Percentiles rank a stretch among this genome's conserved stretches.
These are phyloP conservation scores for Hibiscus mutabilis DNA, from an alignment of 345 rosid species.

Conservation along the genomic window DNA sequence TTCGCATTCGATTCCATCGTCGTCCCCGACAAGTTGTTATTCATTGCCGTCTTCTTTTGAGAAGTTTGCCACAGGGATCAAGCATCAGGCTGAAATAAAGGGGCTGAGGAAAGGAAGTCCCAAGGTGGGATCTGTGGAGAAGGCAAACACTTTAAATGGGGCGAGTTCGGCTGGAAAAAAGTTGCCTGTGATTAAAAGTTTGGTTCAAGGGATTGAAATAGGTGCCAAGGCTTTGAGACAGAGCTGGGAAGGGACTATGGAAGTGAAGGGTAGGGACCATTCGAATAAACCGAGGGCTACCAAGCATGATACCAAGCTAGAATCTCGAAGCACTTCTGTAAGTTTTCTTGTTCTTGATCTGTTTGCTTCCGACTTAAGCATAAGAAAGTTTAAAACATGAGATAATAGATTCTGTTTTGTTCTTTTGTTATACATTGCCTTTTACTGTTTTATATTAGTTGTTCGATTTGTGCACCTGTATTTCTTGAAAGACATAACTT, in stretches of 20 bases:
- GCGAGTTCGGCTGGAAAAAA: slow-evolving; percentile 47
- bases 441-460: not conserved
- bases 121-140: slow-evolving; percentile 44
- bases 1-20: slow-evolving; percentile 75
- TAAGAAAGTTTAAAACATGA: not conserved
- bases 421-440: not conserved
- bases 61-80: slow-evolving; percentile 71
- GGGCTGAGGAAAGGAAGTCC: slow-evolving; percentile 44
- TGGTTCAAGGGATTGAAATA: slow-evolving; percentile 68
- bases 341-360: slow-evolving; percentile 22
- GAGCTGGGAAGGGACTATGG: slow-evolving; percentile 95
- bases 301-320: slow-evolving; percentile 44
- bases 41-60: slow-evolving; percentile 86
- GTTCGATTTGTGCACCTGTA: not conserved
- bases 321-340: slow-evolving; percentile 56
- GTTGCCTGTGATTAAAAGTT: slow-evolving; percentile 50
- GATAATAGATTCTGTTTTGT: not conserved
- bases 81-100: slow-evolving; percentile 65
- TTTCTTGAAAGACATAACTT: not conserved
- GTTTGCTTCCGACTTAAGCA: not conserved
- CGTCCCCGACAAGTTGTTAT: slow-evolving; percentile 83
- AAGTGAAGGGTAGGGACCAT: slow-evolving; percentile 46
- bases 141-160: slow-evolving; percentile 38
- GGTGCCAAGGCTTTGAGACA: slow-evolving; percentile 89
- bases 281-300: slow-evolving; percentile 31